Percentiles rank a stretch among this genome's conserved stretches.
phyloP scores from a whole-genome alignment of 257 asterid genomes.

The Anisodus acutangulus region DNA sequence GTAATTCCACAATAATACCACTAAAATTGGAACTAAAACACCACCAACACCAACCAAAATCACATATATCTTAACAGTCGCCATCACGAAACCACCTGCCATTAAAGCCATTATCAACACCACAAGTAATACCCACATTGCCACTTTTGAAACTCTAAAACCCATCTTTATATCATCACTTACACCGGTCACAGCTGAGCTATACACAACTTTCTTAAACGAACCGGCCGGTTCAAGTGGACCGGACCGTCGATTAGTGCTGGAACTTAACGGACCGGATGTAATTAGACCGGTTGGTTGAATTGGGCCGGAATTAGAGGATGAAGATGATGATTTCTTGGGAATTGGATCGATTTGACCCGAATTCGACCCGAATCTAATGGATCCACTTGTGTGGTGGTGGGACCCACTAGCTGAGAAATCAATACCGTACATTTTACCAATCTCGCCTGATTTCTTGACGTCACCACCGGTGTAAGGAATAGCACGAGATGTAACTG shows the following conservation, averaged over 20 bases:
- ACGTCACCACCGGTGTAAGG: constrained; percentile 90
- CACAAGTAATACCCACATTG: constrained; percentile 78
- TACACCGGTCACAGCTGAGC: constrained; percentile 77
- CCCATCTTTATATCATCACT: constrained; percentile 62
- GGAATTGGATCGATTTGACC: constrained; percentile 75
- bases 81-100: constrained; percentile 83
- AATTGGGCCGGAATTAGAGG: constrained; percentile 88
- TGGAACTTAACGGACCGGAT: constrained; percentile 71
- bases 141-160: constrained; percentile 80
- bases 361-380: constrained; percentile 87
- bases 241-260: constrained; percentile 66
- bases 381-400: constrained; percentile 66
- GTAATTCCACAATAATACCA: constrained; percentile 63
- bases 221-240: constrained; percentile 58
- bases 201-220: constrained; percentile 59
- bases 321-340: constrained; percentile 60
- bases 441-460: constrained; percentile 79
- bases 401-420: constrained; percentile 40
- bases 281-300: constrained; percentile 70
- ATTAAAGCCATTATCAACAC: constrained; percentile 81
- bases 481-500: constrained; percentile 67
- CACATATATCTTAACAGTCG: constrained; percentile 73
- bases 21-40: constrained; percentile 48
- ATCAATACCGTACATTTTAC: constrained; percentile 88
- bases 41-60: constrained; percentile 65